Evolutionary conservation across 306 rosid genomes (phyloP).

Genomic region (Corylus avellana): DNA sequence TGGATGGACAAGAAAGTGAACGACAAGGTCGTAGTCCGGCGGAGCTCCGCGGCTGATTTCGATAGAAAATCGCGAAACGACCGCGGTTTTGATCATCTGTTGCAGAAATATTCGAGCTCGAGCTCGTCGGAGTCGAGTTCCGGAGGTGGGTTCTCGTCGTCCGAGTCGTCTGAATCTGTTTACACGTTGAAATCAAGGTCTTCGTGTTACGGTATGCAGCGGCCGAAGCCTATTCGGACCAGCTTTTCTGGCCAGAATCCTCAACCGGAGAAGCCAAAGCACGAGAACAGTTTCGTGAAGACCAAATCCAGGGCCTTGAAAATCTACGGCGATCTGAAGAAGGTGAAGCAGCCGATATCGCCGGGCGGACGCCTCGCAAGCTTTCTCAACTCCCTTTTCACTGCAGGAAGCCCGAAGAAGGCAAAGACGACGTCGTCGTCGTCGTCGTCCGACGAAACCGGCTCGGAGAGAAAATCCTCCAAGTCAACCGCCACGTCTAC

Average conservation of each 20-base stretch:
- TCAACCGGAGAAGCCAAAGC: conserved; percentile 47
- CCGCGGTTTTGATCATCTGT: conserved; percentile 30
- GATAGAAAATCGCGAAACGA: conserved; percentile 47
- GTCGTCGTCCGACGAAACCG: conserved; percentile 19
- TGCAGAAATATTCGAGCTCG: conserved; percentile 65
- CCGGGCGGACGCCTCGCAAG: conserved; percentile 82
- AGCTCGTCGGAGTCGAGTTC: conserved; percentile 85
- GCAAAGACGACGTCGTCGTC: conserved; percentile 39
- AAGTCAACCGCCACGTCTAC: conserved; percentile 45
- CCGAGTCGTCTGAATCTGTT: conserved; percentile 83
- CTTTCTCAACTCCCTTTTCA: conserved; percentile 87
- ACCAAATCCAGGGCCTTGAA: conserved; percentile 76
- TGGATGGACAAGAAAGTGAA: conserved; percentile 58
- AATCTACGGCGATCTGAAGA: conserved; percentile 82
- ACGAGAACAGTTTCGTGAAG: conserved; percentile 62
- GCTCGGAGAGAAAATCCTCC: conserved; percentile 26
- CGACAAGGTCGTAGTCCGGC: conserved; percentile 43
- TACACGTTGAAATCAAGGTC: conserved; percentile 25
- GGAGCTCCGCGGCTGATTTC: conserved; percentile 65
- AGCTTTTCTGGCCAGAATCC: conserved; percentile 26
- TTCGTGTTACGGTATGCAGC: conserved; percentile 36
- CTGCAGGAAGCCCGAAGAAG: conserved; percentile 58
- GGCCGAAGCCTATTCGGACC: conserved; percentile 79
- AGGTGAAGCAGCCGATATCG: conserved; percentile 81
- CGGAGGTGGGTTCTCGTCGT: conserved; percentile 78